A percentile compares a stretch with the other conserved stretches of the same genome.
These are phyloP conservation scores for Golubevia sp. DNA, from an alignment of 1,284 basidiomycete genomes.

Conservation along the genomic window DNA sequence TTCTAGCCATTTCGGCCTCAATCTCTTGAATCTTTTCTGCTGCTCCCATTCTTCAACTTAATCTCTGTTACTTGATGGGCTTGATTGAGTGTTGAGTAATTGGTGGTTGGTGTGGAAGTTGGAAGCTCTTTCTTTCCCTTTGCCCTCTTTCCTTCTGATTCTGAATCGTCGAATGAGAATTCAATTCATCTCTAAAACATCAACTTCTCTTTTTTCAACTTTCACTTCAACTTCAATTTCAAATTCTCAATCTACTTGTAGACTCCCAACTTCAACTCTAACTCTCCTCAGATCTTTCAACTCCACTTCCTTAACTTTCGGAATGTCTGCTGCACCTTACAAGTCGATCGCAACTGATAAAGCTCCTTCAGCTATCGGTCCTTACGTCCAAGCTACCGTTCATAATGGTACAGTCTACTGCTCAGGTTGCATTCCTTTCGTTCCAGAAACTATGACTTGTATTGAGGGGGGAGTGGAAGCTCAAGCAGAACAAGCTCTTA, in stretches of 20 bases:
- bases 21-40: slow-evolving; percentile 57
- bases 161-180: too few relatives aligned
- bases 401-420: slow-evolving; percentile 83
- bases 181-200: too few relatives aligned
- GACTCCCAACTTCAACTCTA: too few relatives aligned
- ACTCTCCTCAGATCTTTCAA: neutral
- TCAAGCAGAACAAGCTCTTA: slow-evolving; percentile 82
- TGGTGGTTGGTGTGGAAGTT: too few relatives aligned
- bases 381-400: slow-evolving; percentile 71
- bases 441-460: slow-evolving; percentile 75
- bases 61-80: neutral
- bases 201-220: too few relatives aligned
- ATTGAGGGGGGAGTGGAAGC: slow-evolving; percentile 77
- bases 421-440: slow-evolving; percentile 86
- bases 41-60: slow-evolving; percentile 29
- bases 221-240: too few relatives aligned
- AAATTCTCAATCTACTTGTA: too few relatives aligned
- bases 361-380: slow-evolving; percentile 57
- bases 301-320: neutral
- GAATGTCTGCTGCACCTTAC: slow-evolving; percentile 26
- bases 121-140: too few relatives aligned
- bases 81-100: too few relatives aligned
- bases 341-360: slow-evolving; percentile 46
- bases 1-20: slow-evolving; percentile 54
- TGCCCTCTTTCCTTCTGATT: too few relatives aligned